Evolutionary conservation across 2,329 filamentous ascomycete genomes (phyloP).

Genomic region (Didymella exigua): DNA sequence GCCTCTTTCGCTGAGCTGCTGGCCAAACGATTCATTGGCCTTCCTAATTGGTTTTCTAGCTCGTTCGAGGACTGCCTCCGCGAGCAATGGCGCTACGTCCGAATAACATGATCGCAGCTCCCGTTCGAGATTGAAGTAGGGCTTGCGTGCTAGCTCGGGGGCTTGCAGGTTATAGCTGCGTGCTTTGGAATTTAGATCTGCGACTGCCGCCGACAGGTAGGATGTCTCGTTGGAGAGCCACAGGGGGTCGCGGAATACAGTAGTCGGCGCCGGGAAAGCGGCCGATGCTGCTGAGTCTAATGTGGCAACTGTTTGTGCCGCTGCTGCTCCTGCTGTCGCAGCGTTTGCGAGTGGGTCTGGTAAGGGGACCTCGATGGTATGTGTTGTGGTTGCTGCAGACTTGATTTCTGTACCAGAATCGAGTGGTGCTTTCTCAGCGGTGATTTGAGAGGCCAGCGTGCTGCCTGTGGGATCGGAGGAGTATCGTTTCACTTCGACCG

Average conservation of each 20-base stretch:
- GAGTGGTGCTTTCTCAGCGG: conserved; percentile 27
- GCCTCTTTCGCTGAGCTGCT: conserved; percentile 52
- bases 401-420: conserved; percentile 9
- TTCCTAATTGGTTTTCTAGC: conserved; percentile 58
- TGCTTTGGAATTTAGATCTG: conserved; percentile 77
- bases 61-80: conserved; percentile 73
- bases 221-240: conserved; percentile 76
- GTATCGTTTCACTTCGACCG: conserved; percentile 50
- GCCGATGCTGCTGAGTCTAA: neutral
- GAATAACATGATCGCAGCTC: conserved; percentile 83
- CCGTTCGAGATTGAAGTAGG: conserved; percentile 82
- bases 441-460: conserved; percentile 38
- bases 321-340: no score
- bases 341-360: neutral
- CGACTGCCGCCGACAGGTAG: conserved; percentile 78
- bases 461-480: conserved; percentile 13
- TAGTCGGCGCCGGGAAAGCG: conserved; percentile 34
- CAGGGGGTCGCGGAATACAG: conserved; percentile 75
- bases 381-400: conserved; percentile 15
- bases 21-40: conserved; percentile 40
- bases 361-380: conserved; percentile 24
- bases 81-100: conserved; percentile 79
- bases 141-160: conserved; percentile 88
- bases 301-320: neutral
- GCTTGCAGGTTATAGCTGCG: conserved; percentile 95